Conservation (phyloP, 768 basidiomycete species). For the Lactarius psammicola region DNA sequence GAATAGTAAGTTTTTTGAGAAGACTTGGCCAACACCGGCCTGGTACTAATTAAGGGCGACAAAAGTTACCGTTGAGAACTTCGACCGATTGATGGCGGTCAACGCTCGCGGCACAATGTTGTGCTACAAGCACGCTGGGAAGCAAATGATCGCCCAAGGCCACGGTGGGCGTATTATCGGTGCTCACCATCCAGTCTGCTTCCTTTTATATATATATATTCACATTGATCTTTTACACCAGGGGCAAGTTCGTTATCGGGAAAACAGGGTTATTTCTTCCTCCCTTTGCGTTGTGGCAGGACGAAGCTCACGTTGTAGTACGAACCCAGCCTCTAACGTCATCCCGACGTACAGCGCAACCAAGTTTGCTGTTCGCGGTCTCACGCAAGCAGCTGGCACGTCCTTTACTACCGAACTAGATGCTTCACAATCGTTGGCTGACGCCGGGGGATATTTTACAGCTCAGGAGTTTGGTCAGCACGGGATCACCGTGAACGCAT, state of each 20-base stretch:
- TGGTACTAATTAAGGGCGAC: background rate
- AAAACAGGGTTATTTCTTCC: constrained; percentile 13
- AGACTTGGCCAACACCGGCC: background rate
- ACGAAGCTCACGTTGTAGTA: background rate
- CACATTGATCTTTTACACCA: background rate
- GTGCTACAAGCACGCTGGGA: constrained; percentile 31
- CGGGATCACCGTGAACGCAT: constrained; percentile 32
- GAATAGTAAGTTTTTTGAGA: constrained; percentile 4
- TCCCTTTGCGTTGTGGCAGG: background rate
- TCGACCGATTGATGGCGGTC: constrained; percentile 15
- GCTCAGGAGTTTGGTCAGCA: constrained; percentile 25
- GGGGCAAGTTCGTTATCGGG: constrained; percentile 24
- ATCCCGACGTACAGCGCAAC: constrained; percentile 24
- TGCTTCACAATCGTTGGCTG: background rate
- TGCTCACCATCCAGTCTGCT: background rate
- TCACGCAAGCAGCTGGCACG: constrained; percentile 30
- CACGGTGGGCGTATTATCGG: constrained; percentile 27
- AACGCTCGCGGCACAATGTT: constrained; percentile 27
- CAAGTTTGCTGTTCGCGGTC: constrained; percentile 31
- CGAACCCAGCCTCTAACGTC: background rate
- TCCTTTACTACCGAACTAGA: background rate
- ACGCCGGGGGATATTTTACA: background rate
- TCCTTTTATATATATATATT: background rate
- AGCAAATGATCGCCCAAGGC: constrained; percentile 30
- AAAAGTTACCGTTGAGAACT: constrained; percentile 9